These are phyloP conservation scores for Botrytis sinoallii DNA, from an alignment of 2,329 filamentous ascomycete genomes.

Conservation along the genomic window DNA sequence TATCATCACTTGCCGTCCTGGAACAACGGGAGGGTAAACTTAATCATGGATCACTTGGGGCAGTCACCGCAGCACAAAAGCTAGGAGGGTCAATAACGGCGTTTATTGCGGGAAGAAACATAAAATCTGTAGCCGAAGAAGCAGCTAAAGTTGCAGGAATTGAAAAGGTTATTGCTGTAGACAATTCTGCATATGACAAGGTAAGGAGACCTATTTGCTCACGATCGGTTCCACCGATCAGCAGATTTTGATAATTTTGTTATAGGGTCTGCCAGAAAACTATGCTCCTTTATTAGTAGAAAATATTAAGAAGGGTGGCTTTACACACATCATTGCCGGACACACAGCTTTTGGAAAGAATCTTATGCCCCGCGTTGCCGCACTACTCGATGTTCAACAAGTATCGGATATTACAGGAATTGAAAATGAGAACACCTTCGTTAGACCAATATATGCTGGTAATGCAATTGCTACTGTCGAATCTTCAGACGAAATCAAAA, in stretches of 20 bases:
- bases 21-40: constrained; percentile 91
- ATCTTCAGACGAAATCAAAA: constrained; percentile 78
- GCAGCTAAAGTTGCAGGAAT: constrained; percentile 86
- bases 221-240: not conserved
- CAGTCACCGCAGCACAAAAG: constrained; percentile 81
- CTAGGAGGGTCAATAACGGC: constrained; percentile 81
- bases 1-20: constrained; percentile 86
- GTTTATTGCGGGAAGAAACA: constrained; percentile 79
- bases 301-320: constrained; percentile 94
- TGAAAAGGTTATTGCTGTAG: constrained; percentile 85
- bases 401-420: constrained; percentile 88
- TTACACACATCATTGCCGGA: constrained; percentile 84
- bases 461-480: constrained; percentile 97
- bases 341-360: constrained; percentile 98
- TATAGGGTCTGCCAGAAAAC: constrained; percentile 83
- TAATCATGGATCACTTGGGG: constrained; percentile 75
- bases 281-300: constrained; percentile 90
- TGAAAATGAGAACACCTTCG: constrained; percentile 88
- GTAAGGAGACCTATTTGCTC: constrained; percentile 43
- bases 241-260: not conserved
- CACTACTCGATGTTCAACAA: constrained; percentile 86
- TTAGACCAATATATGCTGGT: constrained; percentile 94
- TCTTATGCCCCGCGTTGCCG: constrained; percentile 84
- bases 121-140: constrained; percentile 73
- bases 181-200: constrained; percentile 90